A percentile compares a stretch with the other conserved stretches of the same genome.
Evolutionary conservation across 768 basidiomycete genomes (phyloP).

Genomic region (Boletus tylopilopsis): DNA sequence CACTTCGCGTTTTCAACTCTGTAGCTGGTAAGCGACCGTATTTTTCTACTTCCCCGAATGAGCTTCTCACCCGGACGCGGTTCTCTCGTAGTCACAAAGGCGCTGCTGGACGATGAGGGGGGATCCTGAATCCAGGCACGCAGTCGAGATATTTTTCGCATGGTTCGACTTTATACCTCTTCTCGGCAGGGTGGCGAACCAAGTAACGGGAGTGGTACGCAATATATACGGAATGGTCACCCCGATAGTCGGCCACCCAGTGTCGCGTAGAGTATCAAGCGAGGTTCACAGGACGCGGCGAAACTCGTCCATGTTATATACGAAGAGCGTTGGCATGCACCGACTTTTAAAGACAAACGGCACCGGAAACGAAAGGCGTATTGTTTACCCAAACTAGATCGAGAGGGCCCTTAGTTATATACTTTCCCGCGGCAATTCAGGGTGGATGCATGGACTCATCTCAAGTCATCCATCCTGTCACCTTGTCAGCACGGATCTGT

Average conservation of each 20-base stretch:
- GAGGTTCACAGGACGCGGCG: background rate
- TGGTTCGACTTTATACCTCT: background rate
- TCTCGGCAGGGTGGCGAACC: background rate
- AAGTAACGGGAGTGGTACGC: background rate
- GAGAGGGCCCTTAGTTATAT: background rate
- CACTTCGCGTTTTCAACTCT: background rate
- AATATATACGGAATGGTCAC: background rate
- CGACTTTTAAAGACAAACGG: background rate
- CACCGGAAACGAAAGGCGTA: background rate
- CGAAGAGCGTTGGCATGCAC: background rate
- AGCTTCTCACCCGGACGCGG: slow-evolving; percentile 7
- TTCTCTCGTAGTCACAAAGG: background rate
- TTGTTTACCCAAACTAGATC: background rate
- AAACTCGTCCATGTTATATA: too few relatives aligned
- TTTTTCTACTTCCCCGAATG: too few relatives aligned
- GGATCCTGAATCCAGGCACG: background rate
- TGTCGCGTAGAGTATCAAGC: background rate
- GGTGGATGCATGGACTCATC: background rate
- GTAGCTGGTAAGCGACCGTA: background rate
- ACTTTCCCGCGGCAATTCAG: background rate
- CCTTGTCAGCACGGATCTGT: too few relatives aligned
- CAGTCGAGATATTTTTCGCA: background rate
- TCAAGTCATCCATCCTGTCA: background rate
- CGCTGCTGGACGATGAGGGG: background rate
- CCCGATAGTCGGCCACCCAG: background rate